Percentiles rank a stretch among this genome's conserved stretches.
These are phyloP conservation scores for Colletotrichum paranaense DNA, from an alignment of 2,329 filamentous ascomycete species.

Conservation along the genomic window DNA sequence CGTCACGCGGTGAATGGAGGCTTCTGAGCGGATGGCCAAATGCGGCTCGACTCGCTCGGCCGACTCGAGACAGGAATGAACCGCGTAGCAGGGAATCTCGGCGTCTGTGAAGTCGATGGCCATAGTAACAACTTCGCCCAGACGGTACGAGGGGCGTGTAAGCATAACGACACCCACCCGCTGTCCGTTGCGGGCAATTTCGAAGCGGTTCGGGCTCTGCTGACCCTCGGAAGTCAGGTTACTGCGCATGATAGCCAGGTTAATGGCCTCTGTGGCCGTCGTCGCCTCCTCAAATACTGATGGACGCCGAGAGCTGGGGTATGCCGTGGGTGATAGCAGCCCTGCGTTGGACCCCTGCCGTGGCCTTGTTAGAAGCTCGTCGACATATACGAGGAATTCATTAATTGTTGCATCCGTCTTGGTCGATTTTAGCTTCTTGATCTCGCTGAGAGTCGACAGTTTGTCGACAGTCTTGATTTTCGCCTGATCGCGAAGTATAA, in stretches of 20 bases:
- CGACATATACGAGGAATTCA: slow-evolving; percentile 82
- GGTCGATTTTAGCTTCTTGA: slow-evolving; percentile 33
- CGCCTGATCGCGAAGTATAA: slow-evolving; percentile 87
- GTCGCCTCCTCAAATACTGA: slow-evolving; percentile 67
- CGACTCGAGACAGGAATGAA: slow-evolving; percentile 87
- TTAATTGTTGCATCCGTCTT: slow-evolving; percentile 51
- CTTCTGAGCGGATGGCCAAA: slow-evolving; percentile 85
- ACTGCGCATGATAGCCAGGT: slow-evolving; percentile 88
- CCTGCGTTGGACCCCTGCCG: slow-evolving; percentile 65
- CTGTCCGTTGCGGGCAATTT: slow-evolving; percentile 91
- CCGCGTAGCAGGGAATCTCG: slow-evolving; percentile 84
- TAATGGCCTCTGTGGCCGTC: slow-evolving; percentile 86
- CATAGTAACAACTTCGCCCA: slow-evolving; percentile 88
- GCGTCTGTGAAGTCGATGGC: slow-evolving; percentile 85
- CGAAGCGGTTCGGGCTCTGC: slow-evolving; percentile 91
- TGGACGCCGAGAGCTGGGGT: slow-evolving; percentile 64
- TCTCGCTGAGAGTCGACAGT: slow-evolving; percentile 35
- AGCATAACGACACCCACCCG: slow-evolving; percentile 93
- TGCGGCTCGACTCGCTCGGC: slow-evolving; percentile 84
- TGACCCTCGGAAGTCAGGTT: slow-evolving; percentile 75
- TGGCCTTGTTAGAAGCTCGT: slow-evolving; percentile 75
- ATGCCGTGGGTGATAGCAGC: slow-evolving; percentile 78
- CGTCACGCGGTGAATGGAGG: slow-evolving; percentile 88
- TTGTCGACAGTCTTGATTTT: slow-evolving; percentile 66
- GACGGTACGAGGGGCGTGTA: slow-evolving; percentile 85